Percentiles rank a stretch among this genome's conserved stretches.
Evolutionary conservation across 768 basidiomycete genomes (phyloP).

Genomic region (Coprinopsis sp.): DNA sequence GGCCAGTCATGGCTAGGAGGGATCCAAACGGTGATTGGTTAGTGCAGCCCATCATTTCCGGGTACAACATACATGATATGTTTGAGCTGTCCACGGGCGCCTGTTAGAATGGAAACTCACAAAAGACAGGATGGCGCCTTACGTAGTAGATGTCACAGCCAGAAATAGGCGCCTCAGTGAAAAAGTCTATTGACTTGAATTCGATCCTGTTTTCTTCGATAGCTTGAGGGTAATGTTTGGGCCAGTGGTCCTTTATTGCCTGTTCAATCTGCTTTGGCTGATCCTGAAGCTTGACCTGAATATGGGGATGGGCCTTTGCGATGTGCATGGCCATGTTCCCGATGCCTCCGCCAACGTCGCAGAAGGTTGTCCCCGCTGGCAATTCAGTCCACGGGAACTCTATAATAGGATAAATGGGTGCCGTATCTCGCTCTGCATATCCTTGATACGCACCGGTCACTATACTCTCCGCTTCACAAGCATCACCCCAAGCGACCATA

Average conservation of each 20-base stretch:
- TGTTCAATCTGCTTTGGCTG: constrained; percentile 26
- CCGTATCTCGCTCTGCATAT: neutral
- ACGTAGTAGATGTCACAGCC: constrained; percentile 42
- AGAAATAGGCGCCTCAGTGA: constrained; percentile 29
- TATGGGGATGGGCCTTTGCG: constrained; percentile 27
- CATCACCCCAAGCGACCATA: constrained; percentile 30
- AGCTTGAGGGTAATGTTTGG: constrained; percentile 30
- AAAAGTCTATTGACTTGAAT: constrained; percentile 39
- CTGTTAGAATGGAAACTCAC: neutral
- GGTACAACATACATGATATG: constrained; percentile 31
- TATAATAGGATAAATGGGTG: constrained; percentile 5
- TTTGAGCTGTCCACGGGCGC: constrained; percentile 30
- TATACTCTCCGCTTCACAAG: constrained; percentile 26
- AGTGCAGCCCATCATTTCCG: no score
- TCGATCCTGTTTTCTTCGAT: constrained; percentile 29
- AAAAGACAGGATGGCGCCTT: constrained; percentile 14
- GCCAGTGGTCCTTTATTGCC: constrained; percentile 32
- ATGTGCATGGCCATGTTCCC: constrained; percentile 34
- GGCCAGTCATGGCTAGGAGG: constrained; percentile 39
- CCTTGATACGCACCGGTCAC: constrained; percentile 19
- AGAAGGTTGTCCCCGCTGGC: constrained; percentile 23
- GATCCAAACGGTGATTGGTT: no score
- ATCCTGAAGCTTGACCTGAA: constrained; percentile 34
- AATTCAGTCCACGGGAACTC: constrained; percentile 32
- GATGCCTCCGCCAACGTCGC: constrained; percentile 38